These are phyloP conservation scores for Shiraia sp. DNA, from an alignment of 2,329 filamentous ascomycete species.

Conservation along the genomic window DNA sequence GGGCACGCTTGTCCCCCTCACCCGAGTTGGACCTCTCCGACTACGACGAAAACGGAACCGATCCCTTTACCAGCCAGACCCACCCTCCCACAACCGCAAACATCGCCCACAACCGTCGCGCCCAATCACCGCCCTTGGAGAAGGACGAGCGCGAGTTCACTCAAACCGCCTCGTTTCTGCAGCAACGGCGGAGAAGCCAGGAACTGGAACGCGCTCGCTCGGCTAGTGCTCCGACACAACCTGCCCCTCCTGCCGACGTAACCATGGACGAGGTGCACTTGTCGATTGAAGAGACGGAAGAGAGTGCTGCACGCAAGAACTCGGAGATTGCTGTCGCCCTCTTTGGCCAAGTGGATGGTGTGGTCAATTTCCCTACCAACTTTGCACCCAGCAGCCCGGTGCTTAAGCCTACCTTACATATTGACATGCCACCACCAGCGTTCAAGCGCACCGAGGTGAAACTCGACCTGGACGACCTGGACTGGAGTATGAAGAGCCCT, in stretches of 20 bases:
- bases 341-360: conserved; percentile 51
- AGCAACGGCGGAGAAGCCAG: conserved; percentile 56
- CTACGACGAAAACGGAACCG: conserved; percentile 69
- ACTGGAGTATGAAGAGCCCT: conserved; percentile 63
- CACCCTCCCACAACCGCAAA: conserved; percentile 47
- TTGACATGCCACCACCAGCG: conserved; percentile 37
- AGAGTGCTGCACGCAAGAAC: conserved; percentile 55
- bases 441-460: conserved; percentile 40
- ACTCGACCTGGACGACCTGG: conserved; percentile 37
- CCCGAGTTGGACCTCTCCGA: conserved; percentile 94
- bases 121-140: conserved; percentile 86
- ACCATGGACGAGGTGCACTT: conserved; percentile 44
- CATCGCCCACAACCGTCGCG: conserved; percentile 65
- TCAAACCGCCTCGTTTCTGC: conserved; percentile 86
- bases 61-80: conserved; percentile 61
- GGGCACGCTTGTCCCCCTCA: conserved; percentile 77
- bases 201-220: conserved; percentile 47
- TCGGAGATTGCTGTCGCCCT: conserved; percentile 54
- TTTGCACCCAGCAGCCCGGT: conserved; percentile 50
- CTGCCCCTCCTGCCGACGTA: conserved; percentile 30
- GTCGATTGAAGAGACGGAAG: conserved; percentile 51
- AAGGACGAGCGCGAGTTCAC: conserved; percentile 97
- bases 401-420: conserved; percentile 44
- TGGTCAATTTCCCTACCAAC: conserved; percentile 42
- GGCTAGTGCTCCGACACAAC: conserved; percentile 44